Evolutionary conservation across 2,329 filamentous ascomycete species (phyloP).

Genomic region (Phyllosticta citrichinensis): DNA sequence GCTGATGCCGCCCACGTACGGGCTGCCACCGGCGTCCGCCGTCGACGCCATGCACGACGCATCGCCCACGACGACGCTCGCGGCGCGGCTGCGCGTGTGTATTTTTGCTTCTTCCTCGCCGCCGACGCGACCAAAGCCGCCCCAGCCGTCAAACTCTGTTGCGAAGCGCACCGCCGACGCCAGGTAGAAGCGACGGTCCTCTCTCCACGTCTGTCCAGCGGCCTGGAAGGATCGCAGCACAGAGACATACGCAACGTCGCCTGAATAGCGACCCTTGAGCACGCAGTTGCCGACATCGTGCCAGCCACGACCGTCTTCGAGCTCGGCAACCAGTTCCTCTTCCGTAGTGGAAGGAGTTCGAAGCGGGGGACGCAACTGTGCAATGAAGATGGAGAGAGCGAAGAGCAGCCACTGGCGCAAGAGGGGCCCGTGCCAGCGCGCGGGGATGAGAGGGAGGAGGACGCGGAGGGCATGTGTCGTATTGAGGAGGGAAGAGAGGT

Average conservation of each 20-base stretch:
- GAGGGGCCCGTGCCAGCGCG: conserved; percentile 60
- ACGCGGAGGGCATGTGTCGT: conserved; percentile 83
- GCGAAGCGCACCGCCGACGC: conserved; percentile 61
- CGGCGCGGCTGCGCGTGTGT: conserved; percentile 6
- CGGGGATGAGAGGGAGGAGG: conserved; percentile 66
- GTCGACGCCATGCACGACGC: neutral
- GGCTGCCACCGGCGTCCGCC: neutral
- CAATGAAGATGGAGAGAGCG: conserved; percentile 65
- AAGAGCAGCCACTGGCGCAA: conserved; percentile 88
- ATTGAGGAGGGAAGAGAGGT: conserved; percentile 71
- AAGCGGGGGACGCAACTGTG: conserved; percentile 54
- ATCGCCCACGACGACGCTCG: conserved; percentile 3
- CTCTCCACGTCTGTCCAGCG: conserved; percentile 64
- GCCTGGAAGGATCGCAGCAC: conserved; percentile 66
- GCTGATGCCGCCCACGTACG: neutral
- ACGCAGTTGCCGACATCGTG: conserved; percentile 63
- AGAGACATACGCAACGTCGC: conserved; percentile 70
- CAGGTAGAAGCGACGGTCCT: conserved; percentile 55
- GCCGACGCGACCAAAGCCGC: conserved; percentile 29
- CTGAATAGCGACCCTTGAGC: conserved; percentile 54
- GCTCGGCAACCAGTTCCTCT: conserved; percentile 46
- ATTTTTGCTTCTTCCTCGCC: conserved; percentile 6
- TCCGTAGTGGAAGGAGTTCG: neutral
- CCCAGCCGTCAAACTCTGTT: conserved; percentile 64
- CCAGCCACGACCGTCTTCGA: conserved; percentile 62